Base-by-base conservation (phyloP, 1,139 yeast species). In the Meyerozyma carpophila region DNA sequence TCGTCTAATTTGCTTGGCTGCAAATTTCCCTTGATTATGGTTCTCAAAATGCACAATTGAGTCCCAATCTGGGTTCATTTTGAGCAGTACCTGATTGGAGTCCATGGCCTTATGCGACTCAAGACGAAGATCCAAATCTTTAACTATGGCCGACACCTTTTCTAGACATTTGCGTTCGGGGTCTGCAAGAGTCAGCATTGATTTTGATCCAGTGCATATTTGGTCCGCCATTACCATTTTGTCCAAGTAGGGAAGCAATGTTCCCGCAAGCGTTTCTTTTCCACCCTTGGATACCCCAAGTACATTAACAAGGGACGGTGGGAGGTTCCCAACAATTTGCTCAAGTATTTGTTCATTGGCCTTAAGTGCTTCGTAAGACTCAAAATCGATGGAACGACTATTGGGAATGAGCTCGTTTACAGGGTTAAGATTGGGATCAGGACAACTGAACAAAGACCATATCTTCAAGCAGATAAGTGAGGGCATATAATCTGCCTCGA, bases 401-500 rank as follows among this genome's bases (percentile, higher is more conserved):
- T 68, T 61, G 24, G 74, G 68, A 8, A 73, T 54, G 13, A 72
- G 54, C 27, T 59, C 53, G 20, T 53, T 55, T 9, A 56, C 54
- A 11, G 49, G 51, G 26, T 61, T 56, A 43, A 60, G 61, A 39
- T 63, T 66, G 25, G 67, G 66, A 44, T 73, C 75, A 16, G 80
- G 71, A 48, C 84, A 91, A 54, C 84, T 77, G 61, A 88, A 89
- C 41, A 79, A 61, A 8, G 77, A 66, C 73, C 81, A 84, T 44
- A 84, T 78, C 44, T 84, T 85, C 54, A 86, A 59, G 3, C 83
- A 78, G 0, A 84, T 77, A 28, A 77, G 66, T 0, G 82, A 66
- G 8, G 79, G 68, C 56, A 86, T 88, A 34, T 74, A 71, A 18
- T 72, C 63, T 20, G 82, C 54, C 41, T 82, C 86, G 18, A 50